Base-by-base conservation (phyloP, 2,329 filamentous ascomycete genomes). In the Clonostachys rhizophaga region DNA sequence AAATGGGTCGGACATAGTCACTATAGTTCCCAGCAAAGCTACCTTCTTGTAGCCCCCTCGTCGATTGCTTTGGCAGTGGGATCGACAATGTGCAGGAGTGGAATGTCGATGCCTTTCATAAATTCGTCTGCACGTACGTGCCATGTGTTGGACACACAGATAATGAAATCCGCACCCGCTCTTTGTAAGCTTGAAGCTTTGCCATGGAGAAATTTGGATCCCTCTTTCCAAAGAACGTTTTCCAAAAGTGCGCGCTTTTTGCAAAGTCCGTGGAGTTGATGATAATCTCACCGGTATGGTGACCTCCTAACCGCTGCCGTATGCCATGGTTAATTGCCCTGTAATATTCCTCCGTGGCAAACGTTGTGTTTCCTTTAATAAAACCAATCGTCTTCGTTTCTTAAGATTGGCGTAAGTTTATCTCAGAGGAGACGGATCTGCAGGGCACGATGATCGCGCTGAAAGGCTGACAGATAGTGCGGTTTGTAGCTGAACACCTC, bases 361-460 rank as follows among this genome's bases (percentile, higher is more conserved):
- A 54, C 53, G 53, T 59, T 42, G 53, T 60, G 56, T 58, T 60
- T 13, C 58, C 58, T 2, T 56, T 58, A 9, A 60, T 50, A 1
- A 60, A 30, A 2, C 58, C 58, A 2, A 59, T 30, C 24, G 24
- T 30, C 24, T 30, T 30, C 24, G 10, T 30, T 30, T 1, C 3
- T 10, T 3, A 30, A 30, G 10, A 10, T 30, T 30, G 24, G 10
- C 9, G 9, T 30, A 10, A 3, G 24, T 10, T 30, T 30, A 3
- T 30, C 9, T 30, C 4, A 4, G 10, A 10, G 9, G 24, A 10
- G 24, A 30, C 6, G 24, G 24, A 30, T 30, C 24, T 30, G 24
- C 9, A 30, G 24, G 24, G 10, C 24, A 24, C 24, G 10, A 30
- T 30, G 24, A 30, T 10, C 9, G 24, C 24, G 24, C 9, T 30